A percentile compares a stretch with the other conserved stretches of the same genome.
Evolutionary conservation across 1,284 basidiomycete genomes (phyloP).

Genomic region (Pisolithus thermaeus): DNA sequence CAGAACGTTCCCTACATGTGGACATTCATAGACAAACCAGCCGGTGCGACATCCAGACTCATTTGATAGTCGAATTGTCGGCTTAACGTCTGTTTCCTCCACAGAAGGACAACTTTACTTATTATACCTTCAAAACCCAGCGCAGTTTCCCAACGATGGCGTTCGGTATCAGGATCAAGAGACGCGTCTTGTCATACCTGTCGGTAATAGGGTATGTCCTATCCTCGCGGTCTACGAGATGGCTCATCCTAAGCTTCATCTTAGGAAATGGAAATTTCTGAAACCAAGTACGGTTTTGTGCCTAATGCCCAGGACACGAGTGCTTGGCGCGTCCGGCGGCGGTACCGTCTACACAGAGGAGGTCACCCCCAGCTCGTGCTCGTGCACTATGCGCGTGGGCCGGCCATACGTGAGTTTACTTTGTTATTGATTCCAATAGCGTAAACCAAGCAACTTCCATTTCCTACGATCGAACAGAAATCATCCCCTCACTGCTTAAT

Average conservation of each 20-base stretch:
- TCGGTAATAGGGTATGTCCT: slow-evolving; percentile 42
- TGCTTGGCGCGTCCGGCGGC: slow-evolving; percentile 60
- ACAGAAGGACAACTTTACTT: slow-evolving; percentile 62
- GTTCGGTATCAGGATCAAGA: slow-evolving; percentile 68
- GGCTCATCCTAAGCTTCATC: background rate
- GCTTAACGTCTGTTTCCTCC: background rate
- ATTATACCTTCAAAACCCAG: slow-evolving; percentile 50
- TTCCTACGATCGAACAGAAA: slow-evolving; percentile 34
- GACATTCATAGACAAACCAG: slow-evolving; percentile 68
- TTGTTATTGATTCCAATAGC: slow-evolving; percentile 4
- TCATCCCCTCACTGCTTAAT: slow-evolving; percentile 47
- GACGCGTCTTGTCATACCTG: slow-evolving; percentile 48
- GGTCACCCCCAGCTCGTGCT: slow-evolving; percentile 64
- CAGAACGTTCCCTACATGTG: slow-evolving; percentile 57
- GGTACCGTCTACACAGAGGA: slow-evolving; percentile 65
- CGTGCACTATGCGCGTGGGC: slow-evolving; percentile 67
- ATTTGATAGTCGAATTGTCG: background rate
- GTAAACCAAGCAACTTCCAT: background rate
- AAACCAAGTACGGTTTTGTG: slow-evolving; percentile 69
- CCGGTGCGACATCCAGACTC: slow-evolving; percentile 37
- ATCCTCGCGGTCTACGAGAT: background rate
- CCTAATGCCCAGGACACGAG: slow-evolving; percentile 51
- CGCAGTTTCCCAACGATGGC: slow-evolving; percentile 62
- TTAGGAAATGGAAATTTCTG: slow-evolving; percentile 69
- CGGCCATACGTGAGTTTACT: slow-evolving; percentile 46